Conservation (phyloP, 2,329 filamentous ascomycete species). For the Bipolaris cookei region DNA sequence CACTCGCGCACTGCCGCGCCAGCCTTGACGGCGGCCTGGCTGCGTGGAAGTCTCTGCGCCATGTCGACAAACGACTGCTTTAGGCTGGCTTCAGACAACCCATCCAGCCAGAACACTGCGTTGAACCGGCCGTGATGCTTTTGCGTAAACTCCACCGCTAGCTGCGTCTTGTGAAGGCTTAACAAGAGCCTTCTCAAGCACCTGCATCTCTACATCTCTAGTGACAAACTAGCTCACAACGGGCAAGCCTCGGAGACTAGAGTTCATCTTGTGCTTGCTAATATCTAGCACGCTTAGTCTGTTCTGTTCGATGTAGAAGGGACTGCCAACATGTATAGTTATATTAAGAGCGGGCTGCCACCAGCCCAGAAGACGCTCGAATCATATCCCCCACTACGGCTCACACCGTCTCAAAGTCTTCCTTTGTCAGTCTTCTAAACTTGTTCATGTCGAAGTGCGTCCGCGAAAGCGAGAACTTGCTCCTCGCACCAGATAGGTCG, state of each 20-base stretch:
- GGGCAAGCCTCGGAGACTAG: no score
- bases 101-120: no score
- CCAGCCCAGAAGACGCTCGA: slow-evolving; percentile 13
- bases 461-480: slow-evolving; percentile 29
- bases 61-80: no score
- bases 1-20: no score
- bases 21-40: no score
- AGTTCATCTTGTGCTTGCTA: slow-evolving; percentile 19
- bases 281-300: slow-evolving; percentile 3
- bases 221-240: slow-evolving; percentile 25
- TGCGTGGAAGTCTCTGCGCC: no score
- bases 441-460: slow-evolving; percentile 37
- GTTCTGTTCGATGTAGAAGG: background rate
- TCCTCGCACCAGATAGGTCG: slow-evolving; percentile 22
- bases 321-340: slow-evolving; percentile 15
- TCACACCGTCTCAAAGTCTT: slow-evolving; percentile 30
- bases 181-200: slow-evolving; percentile 25
- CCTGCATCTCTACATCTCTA: slow-evolving; percentile 27
- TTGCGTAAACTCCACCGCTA: no score
- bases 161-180: slow-evolving; percentile 19
- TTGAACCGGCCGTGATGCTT: no score
- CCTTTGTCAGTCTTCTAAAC: slow-evolving; percentile 28
- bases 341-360: slow-evolving; percentile 24
- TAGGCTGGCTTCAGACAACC: no score
- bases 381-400: slow-evolving; percentile 19